Conservation (phyloP, 371 early-diverging fungal genomes). For the Mucor piriformis region DNA sequence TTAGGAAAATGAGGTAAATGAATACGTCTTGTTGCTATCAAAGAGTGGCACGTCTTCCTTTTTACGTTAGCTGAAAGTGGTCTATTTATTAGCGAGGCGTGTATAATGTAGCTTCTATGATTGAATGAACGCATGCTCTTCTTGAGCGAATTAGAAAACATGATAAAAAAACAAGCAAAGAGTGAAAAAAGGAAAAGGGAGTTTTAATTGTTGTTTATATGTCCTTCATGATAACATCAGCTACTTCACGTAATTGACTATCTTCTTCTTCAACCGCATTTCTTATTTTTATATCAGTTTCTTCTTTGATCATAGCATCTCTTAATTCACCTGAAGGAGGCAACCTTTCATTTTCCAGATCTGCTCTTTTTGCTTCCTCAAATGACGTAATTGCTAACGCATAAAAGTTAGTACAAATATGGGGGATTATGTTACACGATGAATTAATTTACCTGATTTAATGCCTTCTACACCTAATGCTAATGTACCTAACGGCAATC, state of each 20-base stretch:
- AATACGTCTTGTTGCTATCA: neutral
- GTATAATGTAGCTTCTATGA: neutral
- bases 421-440: neutral
- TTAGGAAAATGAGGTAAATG: neutral
- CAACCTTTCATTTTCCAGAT: slow-evolving; percentile 89
- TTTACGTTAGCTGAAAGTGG: too few relatives aligned
- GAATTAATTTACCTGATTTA: slow-evolving; percentile 61
- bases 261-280: slow-evolving; percentile 56
- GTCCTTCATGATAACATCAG: slow-evolving; percentile 45
- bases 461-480: slow-evolving; percentile 91
- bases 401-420: neutral
- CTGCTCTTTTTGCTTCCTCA: slow-evolving; percentile 90
- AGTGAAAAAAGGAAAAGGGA: neutral
- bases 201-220: neutral
- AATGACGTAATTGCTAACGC: slow-evolving; percentile 79
- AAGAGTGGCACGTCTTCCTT: too few relatives aligned
- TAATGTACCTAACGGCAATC: slow-evolving; percentile 82
- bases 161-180: neutral
- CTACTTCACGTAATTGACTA: slow-evolving; percentile 40
- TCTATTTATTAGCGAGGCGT: neutral
- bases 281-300: slow-evolving; percentile 49
- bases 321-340: slow-evolving; percentile 76
- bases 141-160: neutral
- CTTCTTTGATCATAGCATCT: slow-evolving; percentile 48
- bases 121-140: neutral